These are phyloP conservation scores for Diospyros kaki DNA, from an alignment of 148 eudicot genomes.

Conservation along the genomic window DNA sequence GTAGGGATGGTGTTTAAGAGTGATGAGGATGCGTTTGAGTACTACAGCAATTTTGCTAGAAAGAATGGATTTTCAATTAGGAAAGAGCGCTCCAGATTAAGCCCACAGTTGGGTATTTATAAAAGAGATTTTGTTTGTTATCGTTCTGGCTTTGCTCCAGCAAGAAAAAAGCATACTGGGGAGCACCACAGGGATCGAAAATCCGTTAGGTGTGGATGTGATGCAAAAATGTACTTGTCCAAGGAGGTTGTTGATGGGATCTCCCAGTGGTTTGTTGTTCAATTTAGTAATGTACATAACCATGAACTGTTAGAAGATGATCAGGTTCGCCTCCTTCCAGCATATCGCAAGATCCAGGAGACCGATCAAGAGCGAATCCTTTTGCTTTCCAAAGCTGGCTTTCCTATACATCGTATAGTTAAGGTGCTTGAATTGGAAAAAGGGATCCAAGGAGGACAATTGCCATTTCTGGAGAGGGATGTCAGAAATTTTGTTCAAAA, in stretches of 20 bases:
- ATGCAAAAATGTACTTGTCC: constrained; percentile 49
- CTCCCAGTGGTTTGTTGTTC: constrained; percentile 49
- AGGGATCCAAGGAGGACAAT: constrained; percentile 31
- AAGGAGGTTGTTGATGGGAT: constrained; percentile 39
- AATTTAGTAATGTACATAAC: constrained; percentile 32
- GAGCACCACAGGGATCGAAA: constrained; percentile 53
- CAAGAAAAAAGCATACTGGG: constrained; percentile 25
- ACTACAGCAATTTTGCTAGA: constrained; percentile 45
- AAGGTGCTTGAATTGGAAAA: constrained; percentile 24
- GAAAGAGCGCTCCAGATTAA: constrained; percentile 43
- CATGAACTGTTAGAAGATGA: constrained; percentile 36
- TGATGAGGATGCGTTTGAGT: constrained; percentile 44
- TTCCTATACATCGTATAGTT: constrained; percentile 31
- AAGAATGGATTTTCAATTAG: constrained; percentile 47
- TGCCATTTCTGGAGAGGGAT: constrained; percentile 38
- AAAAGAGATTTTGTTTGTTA: constrained; percentile 51
- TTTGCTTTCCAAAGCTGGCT: constrained; percentile 39
- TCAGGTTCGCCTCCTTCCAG: constrained; percentile 39
- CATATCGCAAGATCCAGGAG: constrained; percentile 33
- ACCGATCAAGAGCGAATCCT: constrained; percentile 38
- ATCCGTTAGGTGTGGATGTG: constrained; percentile 47
- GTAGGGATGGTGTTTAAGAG: constrained; percentile 47
- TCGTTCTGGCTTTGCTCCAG: constrained; percentile 43
- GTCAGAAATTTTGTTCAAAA: constrained; percentile 32
- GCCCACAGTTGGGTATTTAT: constrained; percentile 47